Percentiles rank a stretch among this genome's conserved stretches.
These are phyloP conservation scores for Umbelopsis sp. DNA, from an alignment of 192 early-diverging fungal species.

Conservation along the genomic window DNA sequence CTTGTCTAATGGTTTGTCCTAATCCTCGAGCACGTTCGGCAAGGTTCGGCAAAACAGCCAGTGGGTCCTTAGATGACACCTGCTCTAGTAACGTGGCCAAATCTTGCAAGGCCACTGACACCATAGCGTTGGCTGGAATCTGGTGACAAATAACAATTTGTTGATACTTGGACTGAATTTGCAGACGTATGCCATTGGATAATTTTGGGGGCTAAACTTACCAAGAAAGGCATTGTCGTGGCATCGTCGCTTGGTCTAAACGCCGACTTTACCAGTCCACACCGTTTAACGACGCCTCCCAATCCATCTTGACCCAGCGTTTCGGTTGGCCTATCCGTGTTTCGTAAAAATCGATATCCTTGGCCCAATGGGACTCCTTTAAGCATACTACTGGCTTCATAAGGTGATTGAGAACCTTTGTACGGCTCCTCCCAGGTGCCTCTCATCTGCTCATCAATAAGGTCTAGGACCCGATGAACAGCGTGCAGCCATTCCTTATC, in stretches of 20 bases:
- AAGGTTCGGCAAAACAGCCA: slow-evolving; percentile 1
- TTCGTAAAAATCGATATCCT: slow-evolving; percentile 47
- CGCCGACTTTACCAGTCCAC: slow-evolving; percentile 49
- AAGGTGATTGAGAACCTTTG: neutral
- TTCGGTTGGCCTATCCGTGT: slow-evolving; percentile 44
- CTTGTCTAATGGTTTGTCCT: slow-evolving; percentile 45
- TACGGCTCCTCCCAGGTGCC: slow-evolving; percentile 46
- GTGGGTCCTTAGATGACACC: slow-evolving; percentile 40
- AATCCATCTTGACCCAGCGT: slow-evolving; percentile 48
- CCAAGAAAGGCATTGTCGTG: slow-evolving; percentile 55
- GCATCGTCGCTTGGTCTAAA: slow-evolving; percentile 67
- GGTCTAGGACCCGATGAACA: slow-evolving; percentile 45
- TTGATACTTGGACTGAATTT: no score
- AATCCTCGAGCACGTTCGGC: slow-evolving; percentile 10
- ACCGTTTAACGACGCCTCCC: slow-evolving; percentile 38
- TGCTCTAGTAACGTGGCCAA: slow-evolving; percentile 47
- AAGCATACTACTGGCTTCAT: slow-evolving; percentile 25
- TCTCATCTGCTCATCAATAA: slow-evolving; percentile 48
- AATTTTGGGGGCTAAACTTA: neutral
- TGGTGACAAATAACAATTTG: slow-evolving; percentile 22
- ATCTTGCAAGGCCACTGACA: slow-evolving; percentile 6
- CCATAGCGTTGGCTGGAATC: slow-evolving; percentile 64
- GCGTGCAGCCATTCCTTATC: slow-evolving; percentile 49
- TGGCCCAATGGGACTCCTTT: slow-evolving; percentile 27
- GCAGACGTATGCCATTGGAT: neutral